Evolutionary conservation across 257 asterid species (phyloP), one percentile per base, ranked within the genome.

Genomic region (Gentiana dahurica): DNA sequence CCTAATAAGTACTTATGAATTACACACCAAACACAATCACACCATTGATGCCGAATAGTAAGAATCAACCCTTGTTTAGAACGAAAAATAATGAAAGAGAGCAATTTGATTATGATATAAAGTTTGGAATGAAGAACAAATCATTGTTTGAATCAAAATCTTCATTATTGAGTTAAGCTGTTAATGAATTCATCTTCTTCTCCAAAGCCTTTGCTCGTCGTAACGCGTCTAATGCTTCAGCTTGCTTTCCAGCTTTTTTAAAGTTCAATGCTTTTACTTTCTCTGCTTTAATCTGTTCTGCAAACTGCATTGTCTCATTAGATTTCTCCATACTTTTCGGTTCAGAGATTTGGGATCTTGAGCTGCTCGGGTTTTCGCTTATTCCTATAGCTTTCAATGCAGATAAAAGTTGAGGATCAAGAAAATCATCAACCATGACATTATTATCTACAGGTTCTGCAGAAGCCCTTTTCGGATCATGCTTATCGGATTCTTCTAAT

Each of bases 401-500:
- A 33, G 94, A 86, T 71, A 86, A 45, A 63, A 89, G 94, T 63
- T 81, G 92, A 75, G 94, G 97, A 70, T 89, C 97, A 6, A 89
- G 97, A 59, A 83, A 86, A 79, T 86, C 92, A 75, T 83, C 95
- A 15, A 85, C 71, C 49, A 58, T 65, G 49, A 73, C 87, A 62
- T 67, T 85, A 62, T 67, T 85, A 45, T 71, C 86, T 35, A 52
- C 71, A 9, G 72, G 62, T 67, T 65, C 82, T 32, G 58, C 62
- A 46, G 76, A 58, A 55, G 73, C 55, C 36, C 12, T 41, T 11
- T 65, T 36, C 5, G 75, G 37, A 68, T 75, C 80, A 12, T 61
- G 74, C 6, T 64, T 55, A 61, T 75, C 83, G 12, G 56, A 64
- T 50, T 82, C 96, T 63, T 82, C 85, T 75, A 89, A 64, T 61